Percentiles rank a stretch among this genome's conserved stretches.
Evolutionary conservation across 495 filamentous ascomycete species (phyloP).

Genomic region (Penicillium herquei): DNA sequence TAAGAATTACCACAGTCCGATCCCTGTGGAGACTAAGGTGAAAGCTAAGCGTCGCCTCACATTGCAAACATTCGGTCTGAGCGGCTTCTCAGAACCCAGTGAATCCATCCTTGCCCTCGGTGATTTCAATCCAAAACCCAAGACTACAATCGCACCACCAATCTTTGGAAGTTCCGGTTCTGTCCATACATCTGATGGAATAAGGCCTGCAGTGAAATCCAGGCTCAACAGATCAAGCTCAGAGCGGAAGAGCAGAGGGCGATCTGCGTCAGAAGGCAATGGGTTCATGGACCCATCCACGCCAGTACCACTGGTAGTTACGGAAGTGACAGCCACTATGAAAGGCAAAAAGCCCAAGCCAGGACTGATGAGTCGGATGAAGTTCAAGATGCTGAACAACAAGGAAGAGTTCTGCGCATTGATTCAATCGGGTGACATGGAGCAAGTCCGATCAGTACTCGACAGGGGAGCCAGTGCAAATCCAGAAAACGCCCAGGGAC

Average conservation of each 20-base stretch:
- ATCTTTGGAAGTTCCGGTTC: neutral
- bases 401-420: slow-evolving; percentile 12
- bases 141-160: neutral
- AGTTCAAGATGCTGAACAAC: slow-evolving; percentile 10
- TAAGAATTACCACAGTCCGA: neutral
- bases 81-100: neutral
- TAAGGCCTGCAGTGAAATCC: no score
- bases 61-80: neutral
- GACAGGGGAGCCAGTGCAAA: slow-evolving; percentile 39
- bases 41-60: neutral
- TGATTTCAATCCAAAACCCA: neutral
- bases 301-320: neutral
- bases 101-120: neutral
- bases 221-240: neutral
- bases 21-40: neutral
- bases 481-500: slow-evolving; percentile 24
- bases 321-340: neutral
- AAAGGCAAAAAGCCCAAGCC: slow-evolving; percentile 10
- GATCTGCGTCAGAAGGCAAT: slow-evolving; percentile 3
- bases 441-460: slow-evolving; percentile 15
- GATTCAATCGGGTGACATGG: slow-evolving; percentile 7
- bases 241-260: neutral
- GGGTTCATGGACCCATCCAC: neutral
- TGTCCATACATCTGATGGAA: no score
- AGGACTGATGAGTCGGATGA: slow-evolving; percentile 13